Evolutionary conservation across 768 basidiomycete genomes (phyloP), one percentile per base, ranked within the genome.

Genomic region (Neoboletus subvelutipes): DNA sequence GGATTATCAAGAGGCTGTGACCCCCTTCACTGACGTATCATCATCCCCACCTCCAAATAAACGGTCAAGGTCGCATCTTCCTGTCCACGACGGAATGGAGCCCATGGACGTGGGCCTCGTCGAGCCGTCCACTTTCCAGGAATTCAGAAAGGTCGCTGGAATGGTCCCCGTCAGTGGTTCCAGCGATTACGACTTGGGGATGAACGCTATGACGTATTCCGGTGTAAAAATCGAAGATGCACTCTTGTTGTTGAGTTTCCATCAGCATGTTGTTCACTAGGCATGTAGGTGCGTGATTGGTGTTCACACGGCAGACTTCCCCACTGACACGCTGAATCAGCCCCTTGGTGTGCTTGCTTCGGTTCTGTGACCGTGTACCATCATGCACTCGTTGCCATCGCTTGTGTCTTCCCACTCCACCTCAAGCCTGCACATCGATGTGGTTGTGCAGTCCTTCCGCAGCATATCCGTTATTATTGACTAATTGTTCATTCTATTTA

Each of bases 151-250:
- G 63, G 75, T 76, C 33, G 59, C 62, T 22, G 59, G 69, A 51
- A 61, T 72, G 58, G 26, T 62, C 1, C 54, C 59, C 1, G 53
- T 65, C 20, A 28, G 58, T 37, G 62, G 67, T 34, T 15, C 64
- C 28, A 63, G 57, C 33, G 72, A 71, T 37, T 56, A 72, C 24
- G 67, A 64, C 18, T 49, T 63, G 20, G 71, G 71, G 50, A 48
- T 66, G 65, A 62, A 60, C 46, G 65, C 74, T 13, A 54, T 63
- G 47, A 71, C 65, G 42, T 78, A 71, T 57, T 80, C 77, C 56
- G 84, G 84, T 47, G 82, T 88, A 58, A 83, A 78, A 65, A 77
- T 88, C 50, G 89, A 90, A 70, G 89, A 92, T 63, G 89, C 89
- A 5, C 72, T 88, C 33, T 72, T 92, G 40, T 76, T 92, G 50